phyloP scores from a whole-genome alignment of 306 rosid genomes.

The Myrica gale region DNA sequence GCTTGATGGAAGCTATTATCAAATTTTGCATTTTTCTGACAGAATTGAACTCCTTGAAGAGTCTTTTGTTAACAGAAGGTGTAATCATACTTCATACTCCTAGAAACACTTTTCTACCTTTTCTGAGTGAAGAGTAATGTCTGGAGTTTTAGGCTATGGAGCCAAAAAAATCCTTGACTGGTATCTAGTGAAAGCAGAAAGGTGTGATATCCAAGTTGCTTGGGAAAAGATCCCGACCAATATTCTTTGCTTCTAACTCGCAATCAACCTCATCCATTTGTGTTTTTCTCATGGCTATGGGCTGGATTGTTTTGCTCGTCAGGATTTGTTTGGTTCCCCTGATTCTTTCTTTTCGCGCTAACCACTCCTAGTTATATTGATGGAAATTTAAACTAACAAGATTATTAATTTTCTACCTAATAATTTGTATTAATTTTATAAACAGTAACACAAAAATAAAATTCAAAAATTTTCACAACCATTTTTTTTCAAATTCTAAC shows the following conservation, averaged over 20 bases:
- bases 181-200: neutral
- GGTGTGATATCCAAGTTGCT: neutral
- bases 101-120: neutral
- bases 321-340: neutral
- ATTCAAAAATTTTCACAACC: no score
- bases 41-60: neutral
- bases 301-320: neutral
- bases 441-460: no score
- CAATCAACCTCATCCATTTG: neutral
- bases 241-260: neutral
- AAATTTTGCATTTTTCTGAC: neutral
- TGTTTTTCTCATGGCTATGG: neutral
- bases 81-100: neutral
- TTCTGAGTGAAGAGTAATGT: neutral
- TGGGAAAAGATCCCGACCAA: neutral
- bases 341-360: no score
- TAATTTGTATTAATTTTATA: no score
- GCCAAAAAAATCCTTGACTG: neutral
- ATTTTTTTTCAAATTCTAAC: no score
- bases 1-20: neutral
- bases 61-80: neutral
- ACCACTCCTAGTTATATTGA: no score
- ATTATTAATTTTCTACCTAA: no score
- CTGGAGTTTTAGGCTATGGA: neutral
- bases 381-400: no score